phyloP scores from a whole-genome alignment of 208 protist genomes.

The Trypanosoma caninum region DNA sequence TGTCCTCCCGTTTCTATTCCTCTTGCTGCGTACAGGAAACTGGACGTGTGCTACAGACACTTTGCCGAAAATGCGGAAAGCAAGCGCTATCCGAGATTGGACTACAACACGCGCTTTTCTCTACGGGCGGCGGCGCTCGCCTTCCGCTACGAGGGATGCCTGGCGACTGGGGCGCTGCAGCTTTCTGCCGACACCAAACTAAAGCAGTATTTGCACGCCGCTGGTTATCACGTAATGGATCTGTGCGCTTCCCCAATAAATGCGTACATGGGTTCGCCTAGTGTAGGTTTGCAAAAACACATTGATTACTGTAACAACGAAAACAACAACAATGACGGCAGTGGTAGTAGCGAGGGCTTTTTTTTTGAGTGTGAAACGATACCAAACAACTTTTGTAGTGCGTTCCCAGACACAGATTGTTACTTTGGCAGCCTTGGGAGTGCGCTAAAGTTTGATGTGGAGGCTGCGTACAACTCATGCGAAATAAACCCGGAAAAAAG shows the following conservation, averaged over 20 bases:
- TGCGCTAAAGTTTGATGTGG: conserved; percentile 59
- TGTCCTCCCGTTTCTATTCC: conserved; percentile 68
- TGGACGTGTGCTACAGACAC: conserved; percentile 51
- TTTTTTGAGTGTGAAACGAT: conserved; percentile 31
- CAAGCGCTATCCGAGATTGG: conserved; percentile 25
- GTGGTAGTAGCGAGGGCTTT: not conserved
- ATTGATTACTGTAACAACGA: not conserved
- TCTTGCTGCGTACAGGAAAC: conserved; percentile 58
- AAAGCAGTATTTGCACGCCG: conserved; percentile 78
- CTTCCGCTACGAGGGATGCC: conserved; percentile 73
- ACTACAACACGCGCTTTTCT: conserved; percentile 24
- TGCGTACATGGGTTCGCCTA: conserved; percentile 73
- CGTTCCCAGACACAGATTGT: conserved; percentile 79
- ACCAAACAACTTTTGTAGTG: conserved; percentile 81
- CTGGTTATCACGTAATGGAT: conserved; percentile 82
- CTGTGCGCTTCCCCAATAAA: conserved; percentile 88
- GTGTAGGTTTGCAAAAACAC: conserved; percentile 2
- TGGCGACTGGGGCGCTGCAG: conserved; percentile 81
- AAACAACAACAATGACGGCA: not conserved
- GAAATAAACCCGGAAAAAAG: conserved; percentile 31
- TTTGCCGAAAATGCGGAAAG: conserved; percentile 32
- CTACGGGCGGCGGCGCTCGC: conserved; percentile 63
- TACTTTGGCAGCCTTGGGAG: conserved; percentile 88
- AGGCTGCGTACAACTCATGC: conserved; percentile 28
- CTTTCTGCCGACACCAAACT: conserved; percentile 79